phyloP scores from a whole-genome alignment of 1,139 yeast genomes.

The Candida sojae region DNA sequence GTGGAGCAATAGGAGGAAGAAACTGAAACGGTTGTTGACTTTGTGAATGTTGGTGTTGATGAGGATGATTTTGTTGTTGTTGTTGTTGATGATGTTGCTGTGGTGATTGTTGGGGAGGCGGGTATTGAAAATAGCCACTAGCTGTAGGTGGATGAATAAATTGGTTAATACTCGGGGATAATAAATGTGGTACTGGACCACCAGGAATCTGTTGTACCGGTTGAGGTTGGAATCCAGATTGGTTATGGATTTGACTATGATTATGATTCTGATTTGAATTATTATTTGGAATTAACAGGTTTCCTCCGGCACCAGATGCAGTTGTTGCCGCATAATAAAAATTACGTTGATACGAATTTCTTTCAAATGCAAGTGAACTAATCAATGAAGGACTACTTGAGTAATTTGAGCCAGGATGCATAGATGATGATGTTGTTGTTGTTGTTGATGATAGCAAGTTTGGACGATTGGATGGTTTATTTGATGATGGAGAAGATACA shows the following conservation, averaged over 20 bases:
- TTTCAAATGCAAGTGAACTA: constrained; percentile 34
- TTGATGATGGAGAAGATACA: not conserved
- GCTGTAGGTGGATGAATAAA: not conserved
- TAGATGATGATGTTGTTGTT: too few species aligned
- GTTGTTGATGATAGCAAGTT: not conserved
- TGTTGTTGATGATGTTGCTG: not conserved
- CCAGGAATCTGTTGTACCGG: not conserved
- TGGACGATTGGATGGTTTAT: not conserved
- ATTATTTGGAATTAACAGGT: not conserved
- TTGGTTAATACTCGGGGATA: not conserved
- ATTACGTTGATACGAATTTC: constrained; percentile 37
- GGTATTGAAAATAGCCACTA: not conserved
- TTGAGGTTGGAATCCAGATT: not conserved
- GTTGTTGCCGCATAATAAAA: constrained; percentile 27
- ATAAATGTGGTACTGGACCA: not conserved
- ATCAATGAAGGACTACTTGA: constrained; percentile 14
- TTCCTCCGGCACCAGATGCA: constrained; percentile 2
- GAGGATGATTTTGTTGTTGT: not conserved
- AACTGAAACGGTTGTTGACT: not conserved
- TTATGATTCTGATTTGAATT: too few species aligned
- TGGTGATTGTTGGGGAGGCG: not conserved
- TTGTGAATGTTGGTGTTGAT: not conserved
- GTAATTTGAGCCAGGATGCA: not conserved
- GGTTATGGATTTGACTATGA: too few species aligned
- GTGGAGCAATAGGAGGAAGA: not conserved